Base-by-base conservation (phyloP, 163 green algal genomes). In the Scenedesmus sp. region DNA sequence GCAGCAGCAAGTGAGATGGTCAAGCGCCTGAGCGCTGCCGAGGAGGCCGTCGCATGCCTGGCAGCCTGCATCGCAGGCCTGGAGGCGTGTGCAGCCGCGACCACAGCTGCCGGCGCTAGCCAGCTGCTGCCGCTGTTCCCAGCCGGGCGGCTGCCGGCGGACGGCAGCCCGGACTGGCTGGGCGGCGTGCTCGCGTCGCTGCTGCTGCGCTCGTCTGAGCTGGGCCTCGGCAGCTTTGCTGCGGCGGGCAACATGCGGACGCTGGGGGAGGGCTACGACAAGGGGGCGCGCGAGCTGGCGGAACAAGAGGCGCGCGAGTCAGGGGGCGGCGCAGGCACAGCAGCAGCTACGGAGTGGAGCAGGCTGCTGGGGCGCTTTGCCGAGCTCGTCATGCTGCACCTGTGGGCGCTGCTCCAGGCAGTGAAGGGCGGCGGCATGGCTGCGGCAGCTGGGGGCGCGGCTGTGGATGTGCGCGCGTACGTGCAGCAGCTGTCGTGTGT, bases 91-190 rank as follows among this genome's bases (percentile, higher is more conserved):
- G 76, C 83, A 37, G 65, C 72, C 46, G 59, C 43, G 18, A 59
- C 87, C 33, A 80, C 82, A 73, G 82, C 12, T 24, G 72, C 37
- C 49, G 81, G 43, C 51, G 72, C 35, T 1, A 81, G 53, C 30
- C 83, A 80, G 73, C 91, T 98, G 87, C 91, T 98, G 93, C 95
- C 95, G 59, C 93, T 98, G 61, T 93, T 92, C 35, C 92, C 94
- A 35, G 92, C 94, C 16, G 83, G 78, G 15, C 53, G 83, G 12
- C 56, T 89, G 26, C 35, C 89, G 1, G 46, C 37, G 0, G 46
- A 59, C 70, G 44, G 59, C 81, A 92, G 81, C 30, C 65, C 89
- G 5, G 85, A 85, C 10, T 98, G 96, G 96, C 94, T 98, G 2
- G 93, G 91, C 4, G 93, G 96, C 37, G 86, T 97, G 56, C 82